These are phyloP conservation scores for Wickerhamiella brachini DNA, from an alignment of 805 yeast genomes.

Conservation along the genomic window DNA sequence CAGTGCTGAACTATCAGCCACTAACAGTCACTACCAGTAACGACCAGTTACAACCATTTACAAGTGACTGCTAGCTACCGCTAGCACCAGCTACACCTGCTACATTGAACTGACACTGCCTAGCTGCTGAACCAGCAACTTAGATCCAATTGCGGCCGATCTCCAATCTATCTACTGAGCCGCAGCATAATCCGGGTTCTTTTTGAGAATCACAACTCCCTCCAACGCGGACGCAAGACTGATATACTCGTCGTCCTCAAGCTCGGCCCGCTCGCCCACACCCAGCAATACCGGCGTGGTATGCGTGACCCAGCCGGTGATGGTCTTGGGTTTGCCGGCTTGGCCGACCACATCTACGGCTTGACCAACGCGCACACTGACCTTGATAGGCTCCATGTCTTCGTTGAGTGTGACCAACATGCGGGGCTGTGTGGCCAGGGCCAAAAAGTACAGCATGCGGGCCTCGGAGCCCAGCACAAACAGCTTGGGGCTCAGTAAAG, in stretches of 20 bases:
- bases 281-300: constrained; percentile 91
- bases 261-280: constrained; percentile 91
- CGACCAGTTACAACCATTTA: too few relatives aligned
- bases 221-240: constrained; percentile 72
- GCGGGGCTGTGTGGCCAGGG: constrained; percentile 84
- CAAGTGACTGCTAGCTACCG: too few relatives aligned
- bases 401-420: constrained; percentile 89
- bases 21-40: too few relatives aligned
- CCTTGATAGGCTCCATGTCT: constrained; percentile 79
- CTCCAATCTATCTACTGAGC: too few relatives aligned
- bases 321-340: constrained; percentile 97
- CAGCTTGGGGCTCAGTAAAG: constrained; percentile 71
- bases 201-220: constrained; percentile 84
- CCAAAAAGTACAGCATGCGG: constrained; percentile 68
- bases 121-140: too few relatives aligned
- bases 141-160: too few relatives aligned
- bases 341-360: constrained; percentile 98
- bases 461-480: constrained; percentile 67
- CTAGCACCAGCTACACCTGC: too few relatives aligned
- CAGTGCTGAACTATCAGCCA: too few relatives aligned
- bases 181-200: constrained; percentile 21
- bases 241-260: constrained; percentile 87
- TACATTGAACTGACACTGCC: too few relatives aligned
- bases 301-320: constrained; percentile 99
- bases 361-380: constrained; percentile 95